These are phyloP conservation scores for Microsporum ferrugineum DNA, from an alignment of 2,329 filamentous ascomycete species.

Conservation along the genomic window DNA sequence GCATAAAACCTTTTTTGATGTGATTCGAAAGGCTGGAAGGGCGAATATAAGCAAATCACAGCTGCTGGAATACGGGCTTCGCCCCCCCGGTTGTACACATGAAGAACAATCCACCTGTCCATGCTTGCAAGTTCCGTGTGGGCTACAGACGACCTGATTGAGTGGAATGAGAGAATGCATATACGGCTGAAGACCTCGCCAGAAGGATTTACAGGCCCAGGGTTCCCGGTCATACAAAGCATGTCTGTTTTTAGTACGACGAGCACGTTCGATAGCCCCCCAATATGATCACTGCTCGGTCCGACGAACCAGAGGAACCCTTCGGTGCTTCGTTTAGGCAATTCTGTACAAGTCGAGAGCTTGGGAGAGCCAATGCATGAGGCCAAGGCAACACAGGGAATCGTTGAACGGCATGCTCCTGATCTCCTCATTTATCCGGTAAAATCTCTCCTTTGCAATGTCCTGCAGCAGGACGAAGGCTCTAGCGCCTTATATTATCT, in stretches of 20 bases:
- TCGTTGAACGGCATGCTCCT: not conserved
- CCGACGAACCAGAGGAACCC: not conserved
- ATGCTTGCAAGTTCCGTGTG: not conserved
- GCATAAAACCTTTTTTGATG: not conserved
- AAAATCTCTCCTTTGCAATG: not conserved
- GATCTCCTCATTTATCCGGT: not conserved
- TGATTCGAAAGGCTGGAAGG: not conserved
- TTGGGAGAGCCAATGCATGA: not conserved
- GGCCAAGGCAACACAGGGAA: not conserved
- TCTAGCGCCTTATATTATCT: not conserved
- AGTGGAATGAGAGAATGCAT: not conserved
- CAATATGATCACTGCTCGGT: not conserved
- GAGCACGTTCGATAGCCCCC: not conserved
- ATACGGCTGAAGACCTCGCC: not conserved
- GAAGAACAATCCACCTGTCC: not conserved
- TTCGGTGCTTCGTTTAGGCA: not conserved
- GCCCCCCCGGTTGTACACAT: not conserved
- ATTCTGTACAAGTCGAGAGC: not conserved
- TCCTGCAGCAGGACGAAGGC: not conserved
- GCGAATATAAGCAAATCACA: not conserved
- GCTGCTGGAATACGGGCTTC: not conserved
- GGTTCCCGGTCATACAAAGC: not conserved
- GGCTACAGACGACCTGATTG: not conserved
- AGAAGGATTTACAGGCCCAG: not conserved
- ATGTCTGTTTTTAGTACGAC: not conserved